Evolutionary conservation across 2,329 filamentous ascomycete genomes (phyloP).

Genomic region (Scleromitrula shiraiana): DNA sequence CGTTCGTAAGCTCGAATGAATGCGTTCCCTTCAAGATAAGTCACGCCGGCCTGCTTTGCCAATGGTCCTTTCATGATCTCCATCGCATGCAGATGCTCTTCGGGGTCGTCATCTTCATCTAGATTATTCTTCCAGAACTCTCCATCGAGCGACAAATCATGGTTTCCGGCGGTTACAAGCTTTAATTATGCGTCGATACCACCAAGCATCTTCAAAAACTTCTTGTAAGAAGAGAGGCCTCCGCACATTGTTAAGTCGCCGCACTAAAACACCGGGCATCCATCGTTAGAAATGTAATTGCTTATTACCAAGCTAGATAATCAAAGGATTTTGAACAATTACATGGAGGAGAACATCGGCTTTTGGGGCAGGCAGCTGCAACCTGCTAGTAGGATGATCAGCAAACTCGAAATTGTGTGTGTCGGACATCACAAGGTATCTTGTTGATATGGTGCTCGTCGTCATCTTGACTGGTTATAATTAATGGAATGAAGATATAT

Average conservation of each 20-base stretch:
- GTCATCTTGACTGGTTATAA: too few species aligned
- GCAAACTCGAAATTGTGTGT: constrained; percentile 23
- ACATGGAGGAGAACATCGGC: constrained; percentile 32
- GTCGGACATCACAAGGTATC: constrained; percentile 25
- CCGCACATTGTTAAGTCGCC: constrained; percentile 31
- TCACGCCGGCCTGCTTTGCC: constrained; percentile 23
- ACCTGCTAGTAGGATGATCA: constrained; percentile 12
- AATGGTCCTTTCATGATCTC: constrained; percentile 19
- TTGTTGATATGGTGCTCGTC: too few species aligned
- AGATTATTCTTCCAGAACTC: constrained; percentile 34
- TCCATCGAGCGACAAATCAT: constrained; percentile 49
- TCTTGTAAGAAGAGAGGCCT: constrained; percentile 19
- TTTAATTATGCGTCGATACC: constrained; percentile 45
- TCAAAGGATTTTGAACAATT: too few species aligned
- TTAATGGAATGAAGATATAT: too few species aligned
- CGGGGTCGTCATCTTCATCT: constrained; percentile 7
- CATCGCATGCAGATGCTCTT: constrained; percentile 15
- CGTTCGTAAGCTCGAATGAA: constrained; percentile 25
- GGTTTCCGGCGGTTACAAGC: constrained; percentile 55
- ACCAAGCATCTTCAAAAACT: constrained; percentile 16
- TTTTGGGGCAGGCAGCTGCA: constrained; percentile 23
- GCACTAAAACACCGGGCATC: too few species aligned
- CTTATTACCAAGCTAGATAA: too few species aligned
- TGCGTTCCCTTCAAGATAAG: constrained; percentile 29
- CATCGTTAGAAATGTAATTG: too few species aligned